A percentile compares a stretch with the other conserved stretches of the same genome.
Evolutionary conservation across 192 early-diverging fungal species (phyloP).

Genomic region (Gaertneriomyces sp.): DNA sequence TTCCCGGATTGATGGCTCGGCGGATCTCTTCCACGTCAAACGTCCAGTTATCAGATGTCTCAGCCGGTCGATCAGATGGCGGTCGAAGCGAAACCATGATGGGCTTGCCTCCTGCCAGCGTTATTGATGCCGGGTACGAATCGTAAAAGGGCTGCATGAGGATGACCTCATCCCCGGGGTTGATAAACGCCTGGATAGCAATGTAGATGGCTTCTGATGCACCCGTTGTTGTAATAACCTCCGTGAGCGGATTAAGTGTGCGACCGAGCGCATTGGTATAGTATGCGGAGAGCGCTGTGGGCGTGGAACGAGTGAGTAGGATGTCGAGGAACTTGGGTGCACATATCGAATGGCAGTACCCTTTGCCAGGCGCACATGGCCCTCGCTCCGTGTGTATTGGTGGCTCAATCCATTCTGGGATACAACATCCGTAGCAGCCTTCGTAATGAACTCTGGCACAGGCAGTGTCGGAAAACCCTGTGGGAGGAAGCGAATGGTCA

Average conservation of each 20-base stretch:
- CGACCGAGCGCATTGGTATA: constrained; percentile 70
- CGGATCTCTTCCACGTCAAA: constrained; percentile 79
- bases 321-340: background rate
- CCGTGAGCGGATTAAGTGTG: constrained; percentile 66
- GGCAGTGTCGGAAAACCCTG: constrained; percentile 76
- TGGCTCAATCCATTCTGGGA: constrained; percentile 56
- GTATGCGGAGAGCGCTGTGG: constrained; percentile 65
- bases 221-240: constrained; percentile 87
- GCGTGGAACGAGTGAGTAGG: constrained; percentile 6
- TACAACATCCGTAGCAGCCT: constrained; percentile 72
- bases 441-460: constrained; percentile 71
- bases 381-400: constrained; percentile 77
- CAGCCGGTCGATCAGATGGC: constrained; percentile 37
- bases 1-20: constrained; percentile 60
- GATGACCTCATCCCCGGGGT: constrained; percentile 82
- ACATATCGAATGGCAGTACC: constrained; percentile 8
- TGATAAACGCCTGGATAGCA: constrained; percentile 65
- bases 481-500: background rate
- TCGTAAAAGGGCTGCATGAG: constrained; percentile 97
- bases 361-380: constrained; percentile 40
- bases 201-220: constrained; percentile 86
- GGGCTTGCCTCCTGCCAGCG: constrained; percentile 82
- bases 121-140: constrained; percentile 71
- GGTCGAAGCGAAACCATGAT: constrained; percentile 79
- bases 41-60: constrained; percentile 78